Percentiles rank a stretch among this genome's conserved stretches.
These are phyloP conservation scores for Guyanaporus albipodus DNA, from an alignment of 768 basidiomycete genomes.

Conservation along the genomic window DNA sequence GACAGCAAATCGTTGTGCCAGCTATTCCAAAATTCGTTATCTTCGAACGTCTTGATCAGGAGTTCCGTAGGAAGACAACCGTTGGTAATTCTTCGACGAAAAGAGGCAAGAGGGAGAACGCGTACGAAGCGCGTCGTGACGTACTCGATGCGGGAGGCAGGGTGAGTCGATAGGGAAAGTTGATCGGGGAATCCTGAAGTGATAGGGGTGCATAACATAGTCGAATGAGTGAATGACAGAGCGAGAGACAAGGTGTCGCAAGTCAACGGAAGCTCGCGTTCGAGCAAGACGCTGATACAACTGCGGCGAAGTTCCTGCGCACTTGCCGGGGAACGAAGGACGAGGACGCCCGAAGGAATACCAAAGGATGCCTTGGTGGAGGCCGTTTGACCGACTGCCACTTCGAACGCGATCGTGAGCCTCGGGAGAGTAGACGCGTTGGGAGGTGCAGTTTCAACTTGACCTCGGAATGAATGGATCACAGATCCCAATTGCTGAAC, in stretches of 20 bases:
- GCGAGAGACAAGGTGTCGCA: slow-evolving; percentile 15
- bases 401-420: slow-evolving; percentile 21
- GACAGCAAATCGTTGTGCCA: slow-evolving; percentile 23
- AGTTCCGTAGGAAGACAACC: slow-evolving; percentile 19
- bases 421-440: slow-evolving; percentile 18
- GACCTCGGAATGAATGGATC: slow-evolving; percentile 8
- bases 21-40: slow-evolving; percentile 13
- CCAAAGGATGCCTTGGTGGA: slow-evolving; percentile 7
- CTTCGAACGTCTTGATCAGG: slow-evolving; percentile 19
- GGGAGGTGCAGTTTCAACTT: not conserved
- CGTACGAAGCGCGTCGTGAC: slow-evolving; percentile 22
- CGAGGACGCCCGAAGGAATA: slow-evolving; percentile 9
- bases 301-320: slow-evolving; percentile 2
- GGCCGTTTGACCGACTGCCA: slow-evolving; percentile 3
- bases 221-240: slow-evolving; percentile 23
- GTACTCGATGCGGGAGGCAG: slow-evolving; percentile 13
- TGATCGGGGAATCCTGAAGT: not conserved
- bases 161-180: not conserved
- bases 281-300: slow-evolving; percentile 11
- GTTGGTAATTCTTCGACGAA: slow-evolving; percentile 1
- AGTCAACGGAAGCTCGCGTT: slow-evolving; percentile 15
- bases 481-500: slow-evolving; percentile 13
- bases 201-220: slow-evolving; percentile 13
- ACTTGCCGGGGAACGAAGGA: slow-evolving; percentile 9
- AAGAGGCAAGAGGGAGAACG: slow-evolving; percentile 7